These are phyloP conservation scores for Metschnikowia orientalis DNA, from an alignment of 805 yeast species.

Conservation along the genomic window DNA sequence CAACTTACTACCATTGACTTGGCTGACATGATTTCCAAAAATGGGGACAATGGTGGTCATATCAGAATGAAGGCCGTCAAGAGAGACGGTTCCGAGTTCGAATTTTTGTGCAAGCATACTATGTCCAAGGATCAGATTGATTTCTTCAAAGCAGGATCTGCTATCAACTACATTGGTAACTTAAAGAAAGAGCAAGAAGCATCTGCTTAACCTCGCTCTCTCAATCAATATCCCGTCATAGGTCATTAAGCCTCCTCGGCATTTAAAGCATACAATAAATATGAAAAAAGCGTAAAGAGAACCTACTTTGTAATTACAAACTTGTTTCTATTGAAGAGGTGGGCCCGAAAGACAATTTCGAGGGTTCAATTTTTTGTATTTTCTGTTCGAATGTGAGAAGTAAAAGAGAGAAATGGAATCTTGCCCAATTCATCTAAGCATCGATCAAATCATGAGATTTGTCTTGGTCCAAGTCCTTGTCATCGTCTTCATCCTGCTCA, in stretches of 20 bases:
- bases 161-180: constrained; percentile 85
- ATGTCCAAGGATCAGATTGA: constrained; percentile 96
- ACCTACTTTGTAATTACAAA: no score
- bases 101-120: constrained; percentile 81
- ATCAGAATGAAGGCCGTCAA: constrained; percentile 70
- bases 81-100: constrained; percentile 62
- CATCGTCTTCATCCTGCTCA: constrained; percentile 57
- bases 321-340: no score
- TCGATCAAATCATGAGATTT: constrained; percentile 41
- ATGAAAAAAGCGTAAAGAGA: no score
- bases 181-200: constrained; percentile 24
- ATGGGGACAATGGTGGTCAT: constrained; percentile 85
- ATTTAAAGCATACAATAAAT: no score
- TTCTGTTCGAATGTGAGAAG: constrained; percentile 12
- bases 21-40: constrained; percentile 55
- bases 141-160: constrained; percentile 96
- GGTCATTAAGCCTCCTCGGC: no score
- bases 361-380: no score
- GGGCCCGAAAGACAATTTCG: no score
- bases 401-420: constrained; percentile 2
- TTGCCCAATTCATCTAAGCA: constrained; percentile 23
- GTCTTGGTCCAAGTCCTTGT: constrained; percentile 34
- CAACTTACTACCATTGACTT: constrained; percentile 29
- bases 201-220: background rate
- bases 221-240: no score